Conservation (phyloP, 2,329 filamentous ascomycete genomes). For the Trichoderma sp. region DNA sequence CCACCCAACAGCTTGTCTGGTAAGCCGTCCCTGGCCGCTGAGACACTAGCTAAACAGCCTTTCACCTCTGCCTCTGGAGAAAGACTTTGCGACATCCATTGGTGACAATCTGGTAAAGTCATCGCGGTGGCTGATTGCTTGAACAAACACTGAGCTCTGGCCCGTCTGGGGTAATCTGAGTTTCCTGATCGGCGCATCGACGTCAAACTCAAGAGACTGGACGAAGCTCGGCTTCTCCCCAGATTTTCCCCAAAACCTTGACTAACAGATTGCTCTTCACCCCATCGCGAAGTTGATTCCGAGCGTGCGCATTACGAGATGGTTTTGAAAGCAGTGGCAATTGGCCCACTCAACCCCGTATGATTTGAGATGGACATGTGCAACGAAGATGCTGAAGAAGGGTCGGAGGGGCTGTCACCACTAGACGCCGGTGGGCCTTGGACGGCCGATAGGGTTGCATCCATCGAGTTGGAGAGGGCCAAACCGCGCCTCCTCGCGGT, state of each 20-base stretch:
- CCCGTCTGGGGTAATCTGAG: slow-evolving; percentile 22
- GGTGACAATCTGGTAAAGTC: not conserved
- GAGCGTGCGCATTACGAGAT: slow-evolving; percentile 6
- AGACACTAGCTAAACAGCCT: not conserved
- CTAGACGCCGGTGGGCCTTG: slow-evolving; percentile 6
- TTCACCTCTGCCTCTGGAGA: not conserved
- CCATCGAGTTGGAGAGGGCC: slow-evolving; percentile 1
- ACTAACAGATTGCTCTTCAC: slow-evolving; percentile 26
- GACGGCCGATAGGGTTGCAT: slow-evolving; percentile 4
- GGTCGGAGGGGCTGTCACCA: not conserved
- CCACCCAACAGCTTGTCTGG: not conserved
- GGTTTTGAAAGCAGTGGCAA: slow-evolving; percentile 13
- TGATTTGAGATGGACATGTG: slow-evolving; percentile 16
- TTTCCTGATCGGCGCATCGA: not conserved
- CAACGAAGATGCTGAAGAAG: not conserved
- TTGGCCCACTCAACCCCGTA: slow-evolving; percentile 17
- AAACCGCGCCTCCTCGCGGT: not conserved
- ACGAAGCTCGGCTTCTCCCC: slow-evolving; percentile 7
- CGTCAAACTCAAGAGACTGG: not conserved
- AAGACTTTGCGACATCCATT: not conserved
- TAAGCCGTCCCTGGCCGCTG: slow-evolving; percentile 11
- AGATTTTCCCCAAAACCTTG: slow-evolving; percentile 27
- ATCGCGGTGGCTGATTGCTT: not conserved
- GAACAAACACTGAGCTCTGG: not conserved
- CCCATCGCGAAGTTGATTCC: not conserved